Base-by-base conservation (phyloP, 1,284 basidiomycete species). In the Ustilago shanxiensis region DNA sequence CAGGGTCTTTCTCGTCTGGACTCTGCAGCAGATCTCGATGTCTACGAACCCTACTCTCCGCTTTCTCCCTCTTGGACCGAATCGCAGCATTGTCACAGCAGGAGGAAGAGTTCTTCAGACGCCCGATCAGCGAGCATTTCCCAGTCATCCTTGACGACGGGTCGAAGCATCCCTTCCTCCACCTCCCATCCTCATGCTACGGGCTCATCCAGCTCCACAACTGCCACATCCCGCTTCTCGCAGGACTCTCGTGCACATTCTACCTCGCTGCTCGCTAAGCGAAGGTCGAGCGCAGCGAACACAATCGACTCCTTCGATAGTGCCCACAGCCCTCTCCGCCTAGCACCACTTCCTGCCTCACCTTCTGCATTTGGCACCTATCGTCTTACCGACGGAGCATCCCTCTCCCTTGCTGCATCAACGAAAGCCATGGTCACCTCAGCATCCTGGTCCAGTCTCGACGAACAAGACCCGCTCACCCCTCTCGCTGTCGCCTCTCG, bases 321-420 rank as follows among this genome's bases (percentile, higher is more conserved):
- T 29, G 57, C 45, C 8, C 64, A 60, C 22, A 49, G 55, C 13
- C 52, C 64, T 6, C 37, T 68, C 3, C 60, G 61, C 6, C 59
- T 76, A 2, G 69, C 65, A 8, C 62, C 69, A 7, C 49, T 76
- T 31, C 73, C 73, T 5, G 58, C 68, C 0, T 58, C 69, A 6
- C 37, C 62, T 3, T 73, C 70, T 1, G 66, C 60, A 2, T 77
- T 77, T 37, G 70, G 75, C 53, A 69, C 56, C 54, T 66, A 55
- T 35, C 66, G 64, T 1, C 52, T 73, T 37, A 67, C 63, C 16
- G 60, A 74, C 29, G 45, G 58, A 9, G 16, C 39, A 14, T 31
- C 56, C 26, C 44, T 22, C 9, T 41, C 53, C 45, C 62, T 0
- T 14, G 31, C 50, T 16, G 20, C 41, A 9, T 24, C 13, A 2